Percentiles rank a stretch among this genome's conserved stretches.
Evolutionary conservation across 106 monocot genomes (phyloP).

Genomic region (Posidonia australis): DNA sequence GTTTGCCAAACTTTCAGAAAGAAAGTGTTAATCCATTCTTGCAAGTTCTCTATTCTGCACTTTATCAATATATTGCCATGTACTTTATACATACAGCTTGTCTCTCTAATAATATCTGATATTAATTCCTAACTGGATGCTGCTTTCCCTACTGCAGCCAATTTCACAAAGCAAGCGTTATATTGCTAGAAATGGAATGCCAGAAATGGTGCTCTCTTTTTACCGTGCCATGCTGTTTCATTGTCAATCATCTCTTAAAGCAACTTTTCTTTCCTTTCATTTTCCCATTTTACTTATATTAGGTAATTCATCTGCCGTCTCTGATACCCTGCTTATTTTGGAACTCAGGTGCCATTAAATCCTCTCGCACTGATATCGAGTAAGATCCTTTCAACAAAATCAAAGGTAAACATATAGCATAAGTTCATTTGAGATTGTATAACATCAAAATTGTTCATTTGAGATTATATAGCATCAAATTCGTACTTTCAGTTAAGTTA

Average conservation of each 20-base stretch:
- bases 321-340: constrained; percentile 1
- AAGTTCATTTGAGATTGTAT: not conserved
- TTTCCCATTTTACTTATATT: not conserved
- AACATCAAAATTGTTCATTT: too few relatives aligned
- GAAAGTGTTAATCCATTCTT: too few relatives aligned
- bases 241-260: not conserved
- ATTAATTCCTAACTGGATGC: not conserved
- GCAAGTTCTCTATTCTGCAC: too few relatives aligned
- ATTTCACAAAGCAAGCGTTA: constrained; percentile 80
- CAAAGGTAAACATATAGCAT: constrained; percentile 53
- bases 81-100: too few relatives aligned
- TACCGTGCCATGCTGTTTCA: not conserved
- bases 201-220: constrained; percentile 47
- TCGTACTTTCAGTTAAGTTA: not conserved
- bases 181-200: constrained; percentile 69
- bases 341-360: constrained; percentile 64
- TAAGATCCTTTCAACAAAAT: constrained; percentile 65
- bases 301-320: not conserved
- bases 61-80: too few relatives aligned
- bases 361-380: constrained; percentile 67
- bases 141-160: constrained; percentile 52
- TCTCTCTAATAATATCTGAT: not conserved
- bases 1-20: too few relatives aligned
- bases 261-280: not conserved
- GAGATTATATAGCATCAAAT: not conserved